Percentiles rank a stretch among this genome's conserved stretches.
These are phyloP conservation scores for Candida xiaguanensis DNA, from an alignment of 805 yeast species.

Conservation along the genomic window DNA sequence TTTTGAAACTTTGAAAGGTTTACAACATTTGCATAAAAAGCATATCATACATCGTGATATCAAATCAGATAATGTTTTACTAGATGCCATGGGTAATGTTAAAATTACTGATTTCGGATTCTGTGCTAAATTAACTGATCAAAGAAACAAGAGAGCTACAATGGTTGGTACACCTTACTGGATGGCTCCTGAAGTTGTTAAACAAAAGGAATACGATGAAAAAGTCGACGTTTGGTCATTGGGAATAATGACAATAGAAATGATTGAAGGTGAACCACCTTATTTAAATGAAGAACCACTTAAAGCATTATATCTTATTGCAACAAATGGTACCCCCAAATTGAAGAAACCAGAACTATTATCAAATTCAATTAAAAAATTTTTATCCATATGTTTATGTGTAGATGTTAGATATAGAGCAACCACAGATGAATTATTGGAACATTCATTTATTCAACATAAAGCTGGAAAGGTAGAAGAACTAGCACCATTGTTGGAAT, in stretches of 20 bases:
- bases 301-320: constrained; percentile 70
- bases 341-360: constrained; percentile 65
- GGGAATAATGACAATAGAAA: constrained; percentile 83
- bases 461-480: constrained; percentile 60
- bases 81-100: constrained; percentile 41
- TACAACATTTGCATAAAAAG: constrained; percentile 86
- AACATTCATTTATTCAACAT: constrained; percentile 64
- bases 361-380: constrained; percentile 75
- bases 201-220: constrained; percentile 75
- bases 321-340: constrained; percentile 79
- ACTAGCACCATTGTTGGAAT: constrained; percentile 56
- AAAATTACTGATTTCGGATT: constrained; percentile 47
- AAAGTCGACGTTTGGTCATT: constrained; percentile 82
- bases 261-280: constrained; percentile 87
- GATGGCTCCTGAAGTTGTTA: constrained; percentile 89
- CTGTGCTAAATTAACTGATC: constrained; percentile 73
- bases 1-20: constrained; percentile 83
- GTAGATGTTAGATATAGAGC: constrained; percentile 94
- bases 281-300: constrained; percentile 77
- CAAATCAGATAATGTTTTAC: constrained; percentile 44
- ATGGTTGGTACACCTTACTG: constrained; percentile 89
- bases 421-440: constrained; percentile 78
- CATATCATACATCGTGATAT: constrained; percentile 76
- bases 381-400: constrained; percentile 85
- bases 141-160: constrained; percentile 69